These are phyloP conservation scores for Monascus purpureus DNA, from an alignment of 495 filamentous ascomycete species.

Conservation along the genomic window DNA sequence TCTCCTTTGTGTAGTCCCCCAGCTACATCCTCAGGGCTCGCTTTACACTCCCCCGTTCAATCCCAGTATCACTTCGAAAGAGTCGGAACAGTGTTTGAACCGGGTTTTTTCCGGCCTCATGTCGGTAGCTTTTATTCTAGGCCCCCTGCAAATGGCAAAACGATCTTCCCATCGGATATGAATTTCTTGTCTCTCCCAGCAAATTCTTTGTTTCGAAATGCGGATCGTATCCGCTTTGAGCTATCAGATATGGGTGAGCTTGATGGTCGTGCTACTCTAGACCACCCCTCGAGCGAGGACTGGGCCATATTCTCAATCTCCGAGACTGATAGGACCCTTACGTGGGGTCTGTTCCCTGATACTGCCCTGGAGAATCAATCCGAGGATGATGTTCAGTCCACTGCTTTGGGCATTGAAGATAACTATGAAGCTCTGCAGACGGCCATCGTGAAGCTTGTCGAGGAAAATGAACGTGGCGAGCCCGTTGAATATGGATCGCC, in stretches of 20 bases:
- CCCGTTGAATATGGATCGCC: slow-evolving; percentile 7
- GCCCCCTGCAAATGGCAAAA: slow-evolving; percentile 9
- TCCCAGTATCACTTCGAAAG: slow-evolving; percentile 5
- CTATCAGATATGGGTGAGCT: slow-evolving; percentile 25
- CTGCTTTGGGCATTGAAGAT: slow-evolving; percentile 56
- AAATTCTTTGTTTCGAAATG: slow-evolving; percentile 14
- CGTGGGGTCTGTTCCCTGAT: slow-evolving; percentile 48
- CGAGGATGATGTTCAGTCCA: slow-evolving; percentile 46
- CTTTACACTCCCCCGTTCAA: slow-evolving; percentile 6
- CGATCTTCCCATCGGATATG: slow-evolving; percentile 17
- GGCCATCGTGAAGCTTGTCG: slow-evolving; percentile 66
- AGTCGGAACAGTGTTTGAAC: slow-evolving; percentile 7
- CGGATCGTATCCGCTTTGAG: slow-evolving; percentile 32
- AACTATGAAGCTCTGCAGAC: slow-evolving; percentile 75
- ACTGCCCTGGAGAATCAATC: slow-evolving; percentile 7
- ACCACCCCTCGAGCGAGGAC: slow-evolving; percentile 28
- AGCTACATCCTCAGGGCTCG: slow-evolving; percentile 8
- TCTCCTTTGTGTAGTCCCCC: slow-evolving; percentile 15
- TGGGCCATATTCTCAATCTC: slow-evolving; percentile 59
- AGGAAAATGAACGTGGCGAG: slow-evolving; percentile 54
- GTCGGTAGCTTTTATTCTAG: slow-evolving; percentile 4
- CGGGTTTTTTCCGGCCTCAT: slow-evolving; percentile 16
- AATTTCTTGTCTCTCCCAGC: slow-evolving; percentile 14
- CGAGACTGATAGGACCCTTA: slow-evolving; percentile 50
- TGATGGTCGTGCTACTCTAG: slow-evolving; percentile 17